Evolutionary conservation across 257 asterid genomes (phyloP).

Genomic region (Primulina tabacum): DNA sequence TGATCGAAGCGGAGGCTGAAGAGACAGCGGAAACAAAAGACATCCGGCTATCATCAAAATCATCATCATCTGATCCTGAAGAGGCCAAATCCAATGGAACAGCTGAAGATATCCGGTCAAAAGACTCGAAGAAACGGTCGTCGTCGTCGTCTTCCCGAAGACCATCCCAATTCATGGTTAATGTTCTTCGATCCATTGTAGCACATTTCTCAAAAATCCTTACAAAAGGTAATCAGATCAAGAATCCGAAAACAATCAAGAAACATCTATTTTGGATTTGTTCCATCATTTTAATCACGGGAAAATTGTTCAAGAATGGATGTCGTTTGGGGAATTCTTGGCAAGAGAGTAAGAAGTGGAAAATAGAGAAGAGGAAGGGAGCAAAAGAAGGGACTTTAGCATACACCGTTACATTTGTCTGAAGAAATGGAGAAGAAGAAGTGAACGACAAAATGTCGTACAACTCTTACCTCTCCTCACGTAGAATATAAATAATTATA

Average conservation of each 20-base stretch:
- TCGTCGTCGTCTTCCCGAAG: conserved; percentile 70
- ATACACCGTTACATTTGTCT: conserved; percentile 27
- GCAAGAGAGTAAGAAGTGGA: conserved; percentile 38
- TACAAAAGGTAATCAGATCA: not conserved
- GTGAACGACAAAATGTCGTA: conserved; percentile 34
- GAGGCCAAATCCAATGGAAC: conserved; percentile 46
- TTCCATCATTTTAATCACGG: not conserved
- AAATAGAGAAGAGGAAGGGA: conserved; percentile 35
- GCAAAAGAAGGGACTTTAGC: conserved; percentile 50
- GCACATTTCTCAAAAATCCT: conserved; percentile 32
- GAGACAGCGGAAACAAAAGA: conserved; percentile 68
- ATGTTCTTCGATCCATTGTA: conserved; percentile 64
- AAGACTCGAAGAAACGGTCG: conserved; percentile 70
- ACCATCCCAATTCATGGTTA: conserved; percentile 88
- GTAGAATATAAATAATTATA: not conserved
- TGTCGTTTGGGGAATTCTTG: conserved; percentile 31
- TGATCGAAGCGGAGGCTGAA: conserved; percentile 31
- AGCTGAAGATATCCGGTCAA: conserved; percentile 53
- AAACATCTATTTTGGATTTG: not conserved
- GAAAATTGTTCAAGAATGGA: conserved; percentile 7
- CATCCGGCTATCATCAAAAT: conserved; percentile 70
- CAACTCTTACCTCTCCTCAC: conserved; percentile 35
- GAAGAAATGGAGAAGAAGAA: conserved; percentile 29
- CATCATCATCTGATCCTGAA: conserved; percentile 58
- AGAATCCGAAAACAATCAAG: conserved; percentile 8